These are phyloP conservation scores for Boletus sensibilis DNA, from an alignment of 768 basidiomycete genomes.

Conservation along the genomic window DNA sequence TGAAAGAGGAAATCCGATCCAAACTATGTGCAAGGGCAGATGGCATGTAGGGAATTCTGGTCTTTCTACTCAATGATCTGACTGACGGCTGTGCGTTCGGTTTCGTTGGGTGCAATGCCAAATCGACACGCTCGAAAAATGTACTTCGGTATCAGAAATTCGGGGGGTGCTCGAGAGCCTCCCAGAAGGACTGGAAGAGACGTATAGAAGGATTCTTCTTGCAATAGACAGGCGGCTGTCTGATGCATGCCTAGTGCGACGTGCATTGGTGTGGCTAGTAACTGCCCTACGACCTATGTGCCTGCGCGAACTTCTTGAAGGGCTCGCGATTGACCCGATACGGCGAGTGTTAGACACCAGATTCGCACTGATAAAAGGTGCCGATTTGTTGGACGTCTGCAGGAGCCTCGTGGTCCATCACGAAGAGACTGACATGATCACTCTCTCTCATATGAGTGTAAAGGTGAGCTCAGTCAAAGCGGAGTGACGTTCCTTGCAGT, in stretches of 20 bases:
- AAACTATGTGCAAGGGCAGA: slow-evolving; percentile 7
- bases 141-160: neutral
- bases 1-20: slow-evolving; percentile 5
- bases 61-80: neutral
- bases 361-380: neutral
- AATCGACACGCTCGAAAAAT: neutral
- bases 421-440: slow-evolving; percentile 1
- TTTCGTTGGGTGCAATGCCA: too few species aligned
- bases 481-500: too few species aligned
- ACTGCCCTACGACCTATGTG: slow-evolving; percentile 2
- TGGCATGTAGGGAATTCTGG: slow-evolving; percentile 15
- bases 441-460: slow-evolving; percentile 11
- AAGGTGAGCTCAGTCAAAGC: neutral
- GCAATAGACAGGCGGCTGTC: neutral
- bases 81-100: too few species aligned
- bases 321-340: neutral
- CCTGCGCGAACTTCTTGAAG: slow-evolving; percentile 4
- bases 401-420: slow-evolving; percentile 7
- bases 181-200: slow-evolving; percentile 9
- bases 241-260: neutral
- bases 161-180: slow-evolving; percentile 2
- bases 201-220: slow-evolving; percentile 15
- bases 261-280: slow-evolving; percentile 7
- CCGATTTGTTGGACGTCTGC: neutral
- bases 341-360: neutral